A percentile compares a stretch with the other conserved stretches of the same genome.
These are phyloP conservation scores for Phyllosticta ampelicida DNA, from an alignment of 2,329 filamentous ascomycete genomes.

Conservation along the genomic window DNA sequence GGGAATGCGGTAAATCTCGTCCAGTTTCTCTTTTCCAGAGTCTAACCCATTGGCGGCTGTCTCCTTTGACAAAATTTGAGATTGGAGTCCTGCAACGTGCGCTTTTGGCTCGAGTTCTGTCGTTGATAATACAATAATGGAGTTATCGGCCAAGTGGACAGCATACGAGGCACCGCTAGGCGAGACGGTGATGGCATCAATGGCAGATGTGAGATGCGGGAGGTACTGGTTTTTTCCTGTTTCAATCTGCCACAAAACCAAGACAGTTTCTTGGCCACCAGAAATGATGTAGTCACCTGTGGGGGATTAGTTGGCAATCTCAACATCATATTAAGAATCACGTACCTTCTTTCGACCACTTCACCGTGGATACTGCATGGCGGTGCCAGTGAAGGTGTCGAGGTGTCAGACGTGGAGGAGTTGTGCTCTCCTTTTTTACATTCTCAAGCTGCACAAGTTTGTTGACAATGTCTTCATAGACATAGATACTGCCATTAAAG, in stretches of 20 bases:
- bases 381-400: constrained; percentile 87
- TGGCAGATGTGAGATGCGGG: constrained; percentile 78
- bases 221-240: constrained; percentile 73
- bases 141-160: constrained; percentile 83
- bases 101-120: constrained; percentile 76
- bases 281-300: constrained; percentile 87
- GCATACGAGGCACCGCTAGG: constrained; percentile 70
- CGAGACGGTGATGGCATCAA: constrained; percentile 78
- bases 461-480: constrained; percentile 66
- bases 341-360: constrained; percentile 86
- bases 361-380: constrained; percentile 68
- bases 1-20: constrained; percentile 22
- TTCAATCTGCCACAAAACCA: constrained; percentile 89
- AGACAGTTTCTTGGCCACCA: constrained; percentile 77
- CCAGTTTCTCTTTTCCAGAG: constrained; percentile 11
- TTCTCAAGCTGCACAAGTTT: constrained; percentile 41
- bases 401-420: constrained; percentile 29
- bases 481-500: constrained; percentile 61
- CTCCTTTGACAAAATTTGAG: constrained; percentile 13
- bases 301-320: constrained; percentile 2
- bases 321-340: not conserved
- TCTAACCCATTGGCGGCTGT: not conserved
- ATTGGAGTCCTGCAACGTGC: constrained; percentile 75
- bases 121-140: constrained; percentile 79
- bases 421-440: constrained; percentile 28